A percentile compares a stretch with the other conserved stretches of the same genome.
phyloP scores from a whole-genome alignment of 2,329 filamentous ascomycete genomes.

The Fusarium sp. region DNA sequence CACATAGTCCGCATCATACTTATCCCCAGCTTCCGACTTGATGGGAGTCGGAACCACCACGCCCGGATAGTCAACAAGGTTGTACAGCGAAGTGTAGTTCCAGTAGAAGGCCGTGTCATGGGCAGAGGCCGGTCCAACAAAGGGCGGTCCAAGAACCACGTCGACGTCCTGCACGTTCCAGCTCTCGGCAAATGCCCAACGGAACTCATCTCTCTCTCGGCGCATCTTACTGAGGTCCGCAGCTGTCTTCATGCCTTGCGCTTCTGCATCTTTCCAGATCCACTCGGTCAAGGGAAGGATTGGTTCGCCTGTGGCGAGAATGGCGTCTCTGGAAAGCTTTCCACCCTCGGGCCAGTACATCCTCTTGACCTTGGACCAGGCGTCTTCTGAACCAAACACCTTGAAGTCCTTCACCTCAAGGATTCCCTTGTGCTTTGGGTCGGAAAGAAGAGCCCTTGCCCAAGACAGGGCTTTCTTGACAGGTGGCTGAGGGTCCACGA shows the following conservation, averaged over 20 bases:
- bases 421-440: slow-evolving; percentile 25
- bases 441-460: slow-evolving; percentile 38
- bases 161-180: slow-evolving; percentile 39
- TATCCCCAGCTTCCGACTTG: slow-evolving; percentile 45
- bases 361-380: slow-evolving; percentile 47
- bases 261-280: slow-evolving; percentile 49
- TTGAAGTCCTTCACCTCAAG: slow-evolving; percentile 52
- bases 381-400: slow-evolving; percentile 47
- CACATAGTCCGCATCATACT: slow-evolving; percentile 32
- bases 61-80: slow-evolving; percentile 52
- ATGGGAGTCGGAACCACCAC: slow-evolving; percentile 42
- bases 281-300: slow-evolving; percentile 58
- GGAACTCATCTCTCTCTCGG: slow-evolving; percentile 47
- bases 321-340: slow-evolving; percentile 44
- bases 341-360: slow-evolving; percentile 62
- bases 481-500: slow-evolving; percentile 54
- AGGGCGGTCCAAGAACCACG: neutral
- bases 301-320: slow-evolving; percentile 57
- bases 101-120: neutral
- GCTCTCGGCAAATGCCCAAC: slow-evolving; percentile 48
- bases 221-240: slow-evolving; percentile 22
- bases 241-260: slow-evolving; percentile 32
- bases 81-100: neutral
- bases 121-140: slow-evolving; percentile 40
- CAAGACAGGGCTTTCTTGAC: slow-evolving; percentile 52